Evolutionary conservation across 2,329 filamentous ascomycete species (phyloP), one percentile per base, ranked within the genome.

Genomic region (Cladophialophora yegresii): DNA sequence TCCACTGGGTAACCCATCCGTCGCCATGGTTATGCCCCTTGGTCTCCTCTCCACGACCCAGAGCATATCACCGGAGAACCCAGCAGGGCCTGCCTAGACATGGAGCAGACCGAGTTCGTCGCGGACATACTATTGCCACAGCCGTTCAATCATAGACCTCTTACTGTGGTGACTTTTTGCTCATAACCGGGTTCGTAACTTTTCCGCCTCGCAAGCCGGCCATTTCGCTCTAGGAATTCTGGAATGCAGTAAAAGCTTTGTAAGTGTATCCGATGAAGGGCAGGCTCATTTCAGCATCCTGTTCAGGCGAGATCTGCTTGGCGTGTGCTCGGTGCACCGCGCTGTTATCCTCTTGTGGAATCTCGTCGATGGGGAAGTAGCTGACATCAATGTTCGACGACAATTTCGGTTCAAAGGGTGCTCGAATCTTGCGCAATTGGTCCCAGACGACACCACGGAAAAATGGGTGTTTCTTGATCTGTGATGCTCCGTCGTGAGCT

Each of bases 361-460:
- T 97, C 78, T 99, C 95, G 75, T 99, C 95, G 58, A 92, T 97
- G 9, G 95, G 95, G 87, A 99, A 99, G 83, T 99, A 98, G 54
- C 93, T 93, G 22, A 95, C 96, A 76, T 99, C 95, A 73, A 96
- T 90, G 77, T 95, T 95, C 68, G 92, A 96, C 66, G 90, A 90
- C 69, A 99, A 83, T 74, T 92, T 92, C 2, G 95, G 95, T 80
- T 98, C 93, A 75, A 99, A 99, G 0, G 95, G 95, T 64, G 95
- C 95, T 43, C 93, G 89, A 74, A 99, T 98, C 66, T 89, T 88
- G 69, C 95, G 91, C 70, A 99, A 84, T 72, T 90, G 91, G 70
- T 97, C 92, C 83, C 96, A 99, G 71, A 96, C 90, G 30, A 99
- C 95, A 59, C 95, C 95, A 36, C 91, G 89, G 89, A 99, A 99